Evolutionary conservation across 805 yeast species (phyloP), one percentile per base, ranked within the genome.

Genomic region (Hanseniaspora lachancei): DNA sequence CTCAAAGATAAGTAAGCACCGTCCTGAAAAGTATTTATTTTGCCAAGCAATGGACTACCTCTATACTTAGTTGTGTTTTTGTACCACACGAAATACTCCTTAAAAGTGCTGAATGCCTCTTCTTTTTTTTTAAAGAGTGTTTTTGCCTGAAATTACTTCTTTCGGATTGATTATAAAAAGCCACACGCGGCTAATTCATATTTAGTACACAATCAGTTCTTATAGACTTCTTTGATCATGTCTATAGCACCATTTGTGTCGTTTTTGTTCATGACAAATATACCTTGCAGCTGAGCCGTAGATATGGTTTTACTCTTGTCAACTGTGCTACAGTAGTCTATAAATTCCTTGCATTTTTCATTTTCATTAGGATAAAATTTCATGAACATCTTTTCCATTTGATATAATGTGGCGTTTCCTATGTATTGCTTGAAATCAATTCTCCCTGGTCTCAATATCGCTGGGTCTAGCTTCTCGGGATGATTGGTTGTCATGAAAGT

Each of bases 401-500:
- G 98, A 64, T 77, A 76, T 43, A 78, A 79, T 0, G 91, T 76
- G n/a, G 97, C 97, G 67, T 91, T 86, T 61, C 86, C 93, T 41
- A 93, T 78, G 63, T 82, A 72, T 21, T 81, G 83, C 69, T 88
- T 87, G 68, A 76, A 81, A 66, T 93, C 98, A 35, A 93, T 83
- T 69, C 98, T 77, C 2, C 98, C 98, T 0, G 98, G 98, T 60
- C 98, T 77, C 66, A 93, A 71, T 46, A 93, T 76, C 0, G 98
- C 98, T 1, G 96, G 88, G 64, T 93, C 98, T 40, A 93, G 73
- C 60, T 80, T 80, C 60, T 93, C 97, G 0, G 97, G 96, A 65
- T 93, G 98, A 68, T 93, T 93, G 21, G 98, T 91, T 21, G 98
- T 93, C 98, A 93, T 93, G 69, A 93, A 93, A 0, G 97, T 91